A percentile compares a stretch with the other conserved stretches of the same genome.
These are phyloP conservation scores for Metarhizium sp. DNA, from an alignment of 2,329 filamentous ascomycete species.

Conservation along the genomic window DNA sequence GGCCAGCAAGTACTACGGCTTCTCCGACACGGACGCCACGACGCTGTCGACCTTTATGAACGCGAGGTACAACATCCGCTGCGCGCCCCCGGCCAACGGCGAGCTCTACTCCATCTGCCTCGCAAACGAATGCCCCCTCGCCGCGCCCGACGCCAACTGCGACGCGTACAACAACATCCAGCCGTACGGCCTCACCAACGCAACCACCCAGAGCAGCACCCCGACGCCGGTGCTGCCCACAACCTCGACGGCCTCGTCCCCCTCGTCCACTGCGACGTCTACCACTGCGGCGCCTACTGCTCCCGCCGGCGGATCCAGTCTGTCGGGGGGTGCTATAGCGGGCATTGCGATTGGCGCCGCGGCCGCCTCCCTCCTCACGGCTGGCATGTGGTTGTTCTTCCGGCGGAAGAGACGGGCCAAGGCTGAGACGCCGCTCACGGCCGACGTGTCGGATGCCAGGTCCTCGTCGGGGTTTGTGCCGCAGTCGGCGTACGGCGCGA, in stretches of 20 bases:
- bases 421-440: too few relatives aligned
- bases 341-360: constrained; percentile 16
- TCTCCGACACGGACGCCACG: constrained; percentile 16
- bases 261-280: background rate
- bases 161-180: constrained; percentile 14
- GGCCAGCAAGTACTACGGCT: constrained; percentile 16
- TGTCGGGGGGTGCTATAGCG: constrained; percentile 13
- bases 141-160: constrained; percentile 16
- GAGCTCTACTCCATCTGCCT: constrained; percentile 19
- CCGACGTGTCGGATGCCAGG: too few relatives aligned
- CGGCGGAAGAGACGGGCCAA: constrained; percentile 4
- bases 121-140: constrained; percentile 17
- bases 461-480: too few relatives aligned
- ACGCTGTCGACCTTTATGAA: constrained; percentile 16
- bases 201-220: constrained; percentile 3
- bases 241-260: background rate
- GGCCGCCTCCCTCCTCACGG: constrained; percentile 11
- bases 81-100: constrained; percentile 13
- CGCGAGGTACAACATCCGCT: constrained; percentile 18
- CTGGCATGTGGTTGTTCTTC: constrained; percentile 10
- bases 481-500: too few relatives aligned
- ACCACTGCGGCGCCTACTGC: background rate
- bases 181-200: constrained; percentile 9
- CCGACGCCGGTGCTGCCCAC: background rate
- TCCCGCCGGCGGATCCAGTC: background rate